These are phyloP conservation scores for Daedalea quercina DNA, from an alignment of 768 basidiomycete species.

Conservation along the genomic window DNA sequence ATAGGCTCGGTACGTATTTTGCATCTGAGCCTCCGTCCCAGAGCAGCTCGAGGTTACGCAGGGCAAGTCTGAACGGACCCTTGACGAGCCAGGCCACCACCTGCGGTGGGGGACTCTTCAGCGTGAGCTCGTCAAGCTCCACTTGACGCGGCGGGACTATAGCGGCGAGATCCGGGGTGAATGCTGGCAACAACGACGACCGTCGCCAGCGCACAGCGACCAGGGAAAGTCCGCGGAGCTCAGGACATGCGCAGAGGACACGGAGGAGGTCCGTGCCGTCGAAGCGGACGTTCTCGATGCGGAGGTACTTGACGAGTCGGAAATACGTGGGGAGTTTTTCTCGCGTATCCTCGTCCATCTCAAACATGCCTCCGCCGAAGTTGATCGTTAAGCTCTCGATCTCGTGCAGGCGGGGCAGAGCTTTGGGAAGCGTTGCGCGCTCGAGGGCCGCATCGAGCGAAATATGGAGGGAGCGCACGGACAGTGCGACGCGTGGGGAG, in stretches of 20 bases:
- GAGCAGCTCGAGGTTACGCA: not conserved
- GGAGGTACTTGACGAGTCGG: not conserved
- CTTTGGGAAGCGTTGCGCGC: not conserved
- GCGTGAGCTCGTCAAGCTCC: not conserved
- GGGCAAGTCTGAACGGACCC: not conserved
- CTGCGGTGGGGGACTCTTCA: not conserved
- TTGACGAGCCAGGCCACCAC: not conserved
- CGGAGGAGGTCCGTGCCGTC: slow-evolving; percentile 2
- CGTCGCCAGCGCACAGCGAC: not conserved
- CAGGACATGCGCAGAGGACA: slow-evolving; percentile 1
- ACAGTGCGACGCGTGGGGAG: slow-evolving; percentile 1
- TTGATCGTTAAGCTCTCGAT: not conserved
- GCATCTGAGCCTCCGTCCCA: not conserved
- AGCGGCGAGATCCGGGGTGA: not conserved
- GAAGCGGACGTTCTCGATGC: slow-evolving; percentile 3
- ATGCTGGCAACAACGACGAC: not conserved
- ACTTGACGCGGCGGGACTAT: not conserved
- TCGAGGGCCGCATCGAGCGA: not conserved
- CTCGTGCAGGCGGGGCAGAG: slow-evolving; percentile 4
- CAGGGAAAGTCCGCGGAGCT: not conserved
- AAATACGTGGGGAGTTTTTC: slow-evolving; percentile 2
- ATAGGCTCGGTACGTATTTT: not conserved
- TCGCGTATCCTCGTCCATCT: slow-evolving; percentile 1
- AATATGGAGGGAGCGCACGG: not conserved
- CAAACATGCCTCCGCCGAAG: slow-evolving; percentile 1